Evolutionary conservation across 768 basidiomycete genomes (phyloP).

Genomic region (Tylopilus felleus): DNA sequence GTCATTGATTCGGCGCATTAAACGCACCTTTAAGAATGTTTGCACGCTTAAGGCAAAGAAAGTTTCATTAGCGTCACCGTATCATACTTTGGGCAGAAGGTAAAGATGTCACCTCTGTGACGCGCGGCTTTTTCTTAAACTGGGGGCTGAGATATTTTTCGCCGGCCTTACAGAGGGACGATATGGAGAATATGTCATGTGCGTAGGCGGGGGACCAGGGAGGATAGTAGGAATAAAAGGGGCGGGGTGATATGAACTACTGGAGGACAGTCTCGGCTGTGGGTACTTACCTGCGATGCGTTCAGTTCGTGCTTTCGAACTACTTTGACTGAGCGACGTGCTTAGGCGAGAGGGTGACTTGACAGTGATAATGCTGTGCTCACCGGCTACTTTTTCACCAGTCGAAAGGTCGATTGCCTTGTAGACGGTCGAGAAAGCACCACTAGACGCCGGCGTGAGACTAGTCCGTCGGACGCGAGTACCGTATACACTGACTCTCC

Average conservation of each 20-base stretch:
- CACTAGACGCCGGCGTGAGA: constrained; percentile 43
- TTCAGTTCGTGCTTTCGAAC: constrained; percentile 93
- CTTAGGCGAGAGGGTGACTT: constrained; percentile 4
- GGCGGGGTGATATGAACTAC: constrained; percentile 27
- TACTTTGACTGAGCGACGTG: constrained; percentile 67
- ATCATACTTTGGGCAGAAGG: constrained; percentile 19
- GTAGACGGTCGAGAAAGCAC: constrained; percentile 99
- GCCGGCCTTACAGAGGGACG: constrained; percentile 60
- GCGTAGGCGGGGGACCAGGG: constrained; percentile 17
- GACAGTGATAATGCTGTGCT: constrained; percentile 11
- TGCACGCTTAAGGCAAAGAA: constrained; percentile 61
- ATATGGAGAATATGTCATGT: constrained; percentile 18
- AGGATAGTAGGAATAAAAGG: constrained; percentile 13
- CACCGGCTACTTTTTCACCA: constrained; percentile 80
- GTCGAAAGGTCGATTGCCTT: constrained; percentile 77
- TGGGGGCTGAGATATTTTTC: constrained; percentile 91
- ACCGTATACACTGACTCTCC: constrained; percentile 68
- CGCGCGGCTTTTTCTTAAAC: constrained; percentile 97
- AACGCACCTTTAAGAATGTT: constrained; percentile 88
- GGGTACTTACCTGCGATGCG: constrained; percentile 76
- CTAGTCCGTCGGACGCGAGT: constrained; percentile 3
- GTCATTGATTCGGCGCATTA: neutral
- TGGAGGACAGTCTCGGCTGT: constrained; percentile 17
- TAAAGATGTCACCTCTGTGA: constrained; percentile 78
- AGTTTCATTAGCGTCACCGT: constrained; percentile 17